Conservation (phyloP, 257 asterid genomes). For the Capsicum rhomboideum region DNA sequence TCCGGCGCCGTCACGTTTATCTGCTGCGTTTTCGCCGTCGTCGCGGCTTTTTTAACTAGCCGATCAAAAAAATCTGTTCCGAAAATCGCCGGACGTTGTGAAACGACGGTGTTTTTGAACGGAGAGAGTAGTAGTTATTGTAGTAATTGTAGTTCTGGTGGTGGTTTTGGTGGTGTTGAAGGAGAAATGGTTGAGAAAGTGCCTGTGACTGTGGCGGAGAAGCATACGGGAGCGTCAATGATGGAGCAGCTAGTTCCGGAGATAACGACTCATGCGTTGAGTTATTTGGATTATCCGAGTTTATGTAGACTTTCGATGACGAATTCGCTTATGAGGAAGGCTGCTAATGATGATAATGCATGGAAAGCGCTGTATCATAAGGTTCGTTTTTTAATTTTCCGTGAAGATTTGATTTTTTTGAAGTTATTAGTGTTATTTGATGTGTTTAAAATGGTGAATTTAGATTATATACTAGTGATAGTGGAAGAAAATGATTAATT, state of each 20-base stretch:
- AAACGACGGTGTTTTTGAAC: not conserved
- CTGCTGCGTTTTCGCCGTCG: constrained; percentile 36
- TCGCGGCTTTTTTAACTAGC: constrained; percentile 27
- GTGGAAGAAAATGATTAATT: not conserved
- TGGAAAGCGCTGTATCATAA: constrained; percentile 95
- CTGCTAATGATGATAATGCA: constrained; percentile 94
- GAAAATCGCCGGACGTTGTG: not conserved
- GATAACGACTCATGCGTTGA: constrained; percentile 89
- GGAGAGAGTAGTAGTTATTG: not conserved
- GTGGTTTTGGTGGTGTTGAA: not conserved
- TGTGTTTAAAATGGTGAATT: not conserved
- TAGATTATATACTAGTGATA: not conserved
- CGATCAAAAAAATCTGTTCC: constrained; percentile 23
- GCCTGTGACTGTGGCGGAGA: constrained; percentile 35
- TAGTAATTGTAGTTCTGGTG: not conserved
- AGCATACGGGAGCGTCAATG: constrained; percentile 86
- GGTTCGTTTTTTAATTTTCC: constrained; percentile 27
- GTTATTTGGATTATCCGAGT: constrained; percentile 93
- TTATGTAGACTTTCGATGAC: constrained; percentile 97
- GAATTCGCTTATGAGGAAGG: constrained; percentile 87
- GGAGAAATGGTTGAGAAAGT: constrained; percentile 17
- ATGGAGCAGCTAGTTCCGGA: constrained; percentile 99
- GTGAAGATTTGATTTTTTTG: not conserved
- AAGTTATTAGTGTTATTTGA: not conserved
- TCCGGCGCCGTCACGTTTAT: constrained; percentile 29